phyloP scores from a whole-genome alignment of 2,329 filamentous ascomycete genomes.

The Aspergillus niger region DNA sequence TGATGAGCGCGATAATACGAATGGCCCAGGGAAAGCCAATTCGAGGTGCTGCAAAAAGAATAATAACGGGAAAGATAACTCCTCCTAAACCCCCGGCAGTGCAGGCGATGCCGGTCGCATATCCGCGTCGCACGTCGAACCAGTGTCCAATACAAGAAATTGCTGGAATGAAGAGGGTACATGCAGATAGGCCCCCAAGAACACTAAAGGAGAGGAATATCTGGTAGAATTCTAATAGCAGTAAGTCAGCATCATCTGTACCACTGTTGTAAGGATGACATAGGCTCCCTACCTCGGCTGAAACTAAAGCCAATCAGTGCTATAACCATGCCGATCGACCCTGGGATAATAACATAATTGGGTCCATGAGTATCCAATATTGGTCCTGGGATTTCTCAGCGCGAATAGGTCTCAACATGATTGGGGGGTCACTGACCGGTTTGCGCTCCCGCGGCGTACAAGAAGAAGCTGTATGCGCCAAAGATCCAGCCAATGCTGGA shows the following conservation, averaged over 20 bases:
- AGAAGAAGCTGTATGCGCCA: slow-evolving; percentile 43
- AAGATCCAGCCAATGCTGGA: slow-evolving; percentile 47
- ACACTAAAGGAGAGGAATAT: slow-evolving; percentile 40
- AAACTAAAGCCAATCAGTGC: slow-evolving; percentile 36
- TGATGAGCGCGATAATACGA: slow-evolving; percentile 33
- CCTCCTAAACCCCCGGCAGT: slow-evolving; percentile 39
- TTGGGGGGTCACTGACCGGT: slow-evolving; percentile 7
- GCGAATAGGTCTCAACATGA: too few species aligned
- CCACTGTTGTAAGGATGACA: too few species aligned
- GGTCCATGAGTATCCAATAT: too few species aligned
- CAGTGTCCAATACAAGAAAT: slow-evolving; percentile 37
- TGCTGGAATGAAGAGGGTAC: slow-evolving; percentile 31
- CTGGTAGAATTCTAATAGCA: slow-evolving; percentile 36
- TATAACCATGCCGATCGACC: slow-evolving; percentile 21
- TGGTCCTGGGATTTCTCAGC: too few species aligned
- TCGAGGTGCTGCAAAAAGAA: slow-evolving; percentile 29
- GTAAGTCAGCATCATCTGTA: slow-evolving; percentile 5
- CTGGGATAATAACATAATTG: slow-evolving; percentile 7
- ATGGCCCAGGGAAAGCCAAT: slow-evolving; percentile 37
- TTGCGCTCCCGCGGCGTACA: slow-evolving; percentile 36
- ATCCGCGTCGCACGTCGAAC: slow-evolving; percentile 35
- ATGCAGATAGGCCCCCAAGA: slow-evolving; percentile 35
- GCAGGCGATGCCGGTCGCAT: slow-evolving; percentile 38
- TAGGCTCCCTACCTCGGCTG: slow-evolving; percentile 17
- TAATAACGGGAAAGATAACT: slow-evolving; percentile 37